A percentile compares a stretch with the other conserved stretches of the same genome.
These are phyloP conservation scores for Podaxis sp. DNA, from an alignment of 768 basidiomycete species.

Conservation along the genomic window DNA sequence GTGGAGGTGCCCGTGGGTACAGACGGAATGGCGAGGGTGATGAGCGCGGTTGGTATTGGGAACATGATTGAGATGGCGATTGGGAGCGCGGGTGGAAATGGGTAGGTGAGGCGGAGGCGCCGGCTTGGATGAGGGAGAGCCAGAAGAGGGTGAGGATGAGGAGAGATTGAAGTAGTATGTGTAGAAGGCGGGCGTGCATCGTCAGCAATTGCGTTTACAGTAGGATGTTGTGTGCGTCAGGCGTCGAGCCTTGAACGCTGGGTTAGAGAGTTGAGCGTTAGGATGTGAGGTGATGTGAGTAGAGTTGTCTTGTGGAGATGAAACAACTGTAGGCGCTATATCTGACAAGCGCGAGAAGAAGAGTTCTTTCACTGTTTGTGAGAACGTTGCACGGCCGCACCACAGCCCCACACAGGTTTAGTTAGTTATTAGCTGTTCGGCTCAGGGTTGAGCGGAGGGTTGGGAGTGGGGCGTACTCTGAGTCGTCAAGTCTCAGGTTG, in stretches of 20 bases:
- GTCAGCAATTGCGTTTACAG: too few species aligned
- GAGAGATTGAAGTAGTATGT: background rate
- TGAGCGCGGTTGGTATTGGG: background rate
- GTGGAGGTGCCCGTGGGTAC: background rate
- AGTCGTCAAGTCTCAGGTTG: background rate
- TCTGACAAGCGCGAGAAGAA: background rate
- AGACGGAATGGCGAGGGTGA: too few species aligned
- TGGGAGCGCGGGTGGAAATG: background rate
- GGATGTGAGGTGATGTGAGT: background rate
- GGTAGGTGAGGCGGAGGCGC: background rate
- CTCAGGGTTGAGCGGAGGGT: background rate
- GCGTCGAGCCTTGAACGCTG: background rate
- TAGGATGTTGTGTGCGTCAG: background rate
- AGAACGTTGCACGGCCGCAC: too few species aligned
- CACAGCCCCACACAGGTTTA: too few species aligned
- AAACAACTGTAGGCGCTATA: background rate
- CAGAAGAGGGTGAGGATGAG: background rate
- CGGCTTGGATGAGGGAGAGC: background rate
- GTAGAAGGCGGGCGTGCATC: background rate
- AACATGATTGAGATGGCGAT: background rate
- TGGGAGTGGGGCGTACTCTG: background rate
- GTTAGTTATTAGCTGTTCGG: too few species aligned
- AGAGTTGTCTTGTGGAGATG: background rate
- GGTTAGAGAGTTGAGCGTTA: background rate
- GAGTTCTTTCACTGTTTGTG: too few species aligned